Base-by-base conservation (phyloP, 2,329 filamentous ascomycete genomes). In the Calonectria honghensis region DNA sequence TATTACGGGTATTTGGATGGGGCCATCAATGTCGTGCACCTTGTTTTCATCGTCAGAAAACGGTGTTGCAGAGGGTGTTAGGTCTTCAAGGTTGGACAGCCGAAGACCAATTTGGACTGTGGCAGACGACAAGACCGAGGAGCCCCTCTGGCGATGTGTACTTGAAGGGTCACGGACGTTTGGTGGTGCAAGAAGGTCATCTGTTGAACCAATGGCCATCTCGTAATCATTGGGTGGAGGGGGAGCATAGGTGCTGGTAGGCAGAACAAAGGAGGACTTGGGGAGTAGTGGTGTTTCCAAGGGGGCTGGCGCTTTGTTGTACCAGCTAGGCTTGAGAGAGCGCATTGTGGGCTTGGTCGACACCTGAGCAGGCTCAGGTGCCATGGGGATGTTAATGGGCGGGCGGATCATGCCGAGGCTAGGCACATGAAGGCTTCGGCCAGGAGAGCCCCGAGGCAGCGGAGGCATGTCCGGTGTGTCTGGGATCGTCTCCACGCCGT, bases 101-200 rank as follows among this genome's bases (percentile, higher is more conserved):
- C 93, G 90, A 20, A 95, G 86, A 1, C 93, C 93, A 67, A 95
- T 94, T 80, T 94, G 93, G 14, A 95, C 93, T 0, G 93, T 94
- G 31, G 92, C 92, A 13, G 91, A 91, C 57, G 93, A 94, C 20
- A 87, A 88, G 52, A 92, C 87, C 1, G 93, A 95, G 6, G 91
- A 92, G 73, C 91, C 88, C 57, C 92, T 88, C 24, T 86, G 85
- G 79, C 90, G 90, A n/a, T 88, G 86, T 18, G 82, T 80, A 6
- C 83, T 83, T 52, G 85, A 84, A 1, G 77, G 77, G 16, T 78
- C 64, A 67, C 87, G 87, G 52, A 89, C 85, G 5, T 87, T 86
- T 3, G 88, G 90, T 4, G 88, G 89, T 73, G 84, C 77, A 54
- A 85, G 76, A 27, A 81, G 72, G 31, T 68, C 74, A 9, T 72